These are phyloP conservation scores for Silene coronaria DNA, from an alignment of 179 eudicot species.

Conservation along the genomic window DNA sequence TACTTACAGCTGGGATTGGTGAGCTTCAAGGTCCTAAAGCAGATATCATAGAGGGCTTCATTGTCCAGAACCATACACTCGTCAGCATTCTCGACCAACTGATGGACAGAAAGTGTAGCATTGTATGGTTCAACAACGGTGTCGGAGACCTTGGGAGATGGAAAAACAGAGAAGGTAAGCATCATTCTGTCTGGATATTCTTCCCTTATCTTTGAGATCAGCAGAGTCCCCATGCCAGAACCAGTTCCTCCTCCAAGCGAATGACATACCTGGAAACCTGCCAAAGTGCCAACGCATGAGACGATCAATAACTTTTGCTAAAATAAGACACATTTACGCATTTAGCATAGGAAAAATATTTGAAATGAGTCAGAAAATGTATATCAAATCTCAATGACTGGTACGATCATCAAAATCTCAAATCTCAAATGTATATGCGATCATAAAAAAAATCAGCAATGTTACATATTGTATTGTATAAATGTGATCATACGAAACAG, in stretches of 20 bases:
- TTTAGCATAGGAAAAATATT: too few species aligned
- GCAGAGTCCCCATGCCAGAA: constrained; percentile 10
- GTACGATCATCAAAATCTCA: too few species aligned
- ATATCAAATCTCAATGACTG: too few species aligned
- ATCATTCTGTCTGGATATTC: constrained; percentile 15
- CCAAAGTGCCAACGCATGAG: too few species aligned
- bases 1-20: constrained; percentile 14
- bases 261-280: constrained; percentile 15
- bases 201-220: constrained; percentile 14
- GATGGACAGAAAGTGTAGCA: constrained; percentile 16
- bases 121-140: constrained; percentile 13
- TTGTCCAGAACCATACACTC: constrained; percentile 12
- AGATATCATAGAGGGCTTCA: constrained; percentile 14
- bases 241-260: constrained; percentile 15
- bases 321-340: too few species aligned
- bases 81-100: constrained; percentile 15
- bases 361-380: too few species aligned
- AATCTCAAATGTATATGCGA: too few species aligned
- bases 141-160: constrained; percentile 14
- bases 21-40: constrained; percentile 15
- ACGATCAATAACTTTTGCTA: too few species aligned
- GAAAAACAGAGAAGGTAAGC: constrained; percentile 15
- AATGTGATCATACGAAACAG: too few species aligned
- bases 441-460: too few species aligned
- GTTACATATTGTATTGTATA: too few species aligned